These are phyloP conservation scores for Kwoniella pini DNA, from an alignment of 768 basidiomycete species.

Conservation along the genomic window DNA sequence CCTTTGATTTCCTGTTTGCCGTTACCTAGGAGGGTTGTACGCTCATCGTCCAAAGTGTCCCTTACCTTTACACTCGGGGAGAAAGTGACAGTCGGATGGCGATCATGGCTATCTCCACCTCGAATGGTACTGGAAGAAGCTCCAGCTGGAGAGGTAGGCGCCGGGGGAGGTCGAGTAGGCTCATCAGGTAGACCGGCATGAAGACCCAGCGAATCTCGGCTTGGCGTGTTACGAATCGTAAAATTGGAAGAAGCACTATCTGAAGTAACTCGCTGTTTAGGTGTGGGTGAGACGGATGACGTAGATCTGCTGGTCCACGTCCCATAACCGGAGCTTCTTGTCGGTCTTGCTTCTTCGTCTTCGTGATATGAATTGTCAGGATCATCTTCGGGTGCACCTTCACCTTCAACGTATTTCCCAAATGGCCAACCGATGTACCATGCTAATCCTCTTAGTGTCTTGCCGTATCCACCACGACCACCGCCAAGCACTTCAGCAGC, in stretches of 20 bases:
- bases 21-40: slow-evolving; percentile 29
- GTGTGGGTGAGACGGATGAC: slow-evolving; percentile 5
- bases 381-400: slow-evolving; percentile 47
- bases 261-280: slow-evolving; percentile 27
- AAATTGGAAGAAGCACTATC: slow-evolving; percentile 35
- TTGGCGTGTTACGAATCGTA: slow-evolving; percentile 23
- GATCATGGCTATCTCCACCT: slow-evolving; percentile 5
- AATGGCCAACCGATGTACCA: slow-evolving; percentile 99
- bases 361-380: slow-evolving; percentile 24
- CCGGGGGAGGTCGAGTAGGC: slow-evolving; percentile 20
- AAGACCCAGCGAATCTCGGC: slow-evolving; percentile 2
- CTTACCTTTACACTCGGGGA: slow-evolving; percentile 36
- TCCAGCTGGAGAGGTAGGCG: slow-evolving; percentile 1
- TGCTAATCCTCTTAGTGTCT: slow-evolving; percentile 84
- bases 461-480: slow-evolving; percentile 74
- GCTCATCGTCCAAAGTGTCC: slow-evolving; percentile 30
- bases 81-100: slow-evolving; percentile 54
- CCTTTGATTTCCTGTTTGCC: slow-evolving; percentile 11
- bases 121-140: slow-evolving; percentile 29
- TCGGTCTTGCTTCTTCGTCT: slow-evolving; percentile 56
- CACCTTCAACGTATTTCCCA: slow-evolving; percentile 95
- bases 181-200: slow-evolving; percentile 48
- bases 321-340: slow-evolving; percentile 37
- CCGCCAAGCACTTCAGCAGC: slow-evolving; percentile 69
- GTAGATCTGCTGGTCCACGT: slow-evolving; percentile 9